Base-by-base conservation (phyloP, 208 protist species). In the Tritrichomonas foetus region DNA sequence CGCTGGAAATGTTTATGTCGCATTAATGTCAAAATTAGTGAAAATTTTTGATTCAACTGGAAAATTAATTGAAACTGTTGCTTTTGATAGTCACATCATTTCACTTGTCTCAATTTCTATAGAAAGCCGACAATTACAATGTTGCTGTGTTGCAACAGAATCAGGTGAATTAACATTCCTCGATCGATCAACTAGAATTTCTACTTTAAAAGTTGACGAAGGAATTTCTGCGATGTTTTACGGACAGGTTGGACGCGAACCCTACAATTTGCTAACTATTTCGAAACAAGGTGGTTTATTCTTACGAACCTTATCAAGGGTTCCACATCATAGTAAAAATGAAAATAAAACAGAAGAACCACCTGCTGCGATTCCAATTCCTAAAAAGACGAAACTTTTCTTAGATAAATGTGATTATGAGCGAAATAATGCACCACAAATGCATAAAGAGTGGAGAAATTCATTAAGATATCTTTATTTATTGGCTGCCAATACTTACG, bases 61-160 rank as follows among this genome's bases (percentile, higher is more conserved):
- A 8, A 47, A 50, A 36, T 20, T 57, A 39, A 13, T 53, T n/a
- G 78, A 57, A 47, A 89, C 78, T 39, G 78, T 89, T 36, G 44
- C 78, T 44, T 89, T 89, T 89, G 78, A 89, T 57, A 33, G 57
- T 33, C 78, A 89, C 1, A 89, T 89, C 20, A 57, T 89, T 16
- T 89, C 78, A 39, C 78, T 89, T 49, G 41, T 36, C 25, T 53
- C 78, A 33, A 39, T 89, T 22, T 39, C 14, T 39, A 47, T 89
- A 16, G 78, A 89, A 55, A 27, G 14, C 33, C 13, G 47, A 5
- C 78, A 89, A 57, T 39, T 89, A 2, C 41, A 25, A 39, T 36
- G 44, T 1, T 89, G 78, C 16, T 89, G 78, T 36, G 78, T 89
- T 57, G 41, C 78, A 20, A 89, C 78, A n/a, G 41, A 25, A 22